Evolutionary conservation across 345 rosid species (phyloP).

Genomic region (Eucalyptus brandiana): DNA sequence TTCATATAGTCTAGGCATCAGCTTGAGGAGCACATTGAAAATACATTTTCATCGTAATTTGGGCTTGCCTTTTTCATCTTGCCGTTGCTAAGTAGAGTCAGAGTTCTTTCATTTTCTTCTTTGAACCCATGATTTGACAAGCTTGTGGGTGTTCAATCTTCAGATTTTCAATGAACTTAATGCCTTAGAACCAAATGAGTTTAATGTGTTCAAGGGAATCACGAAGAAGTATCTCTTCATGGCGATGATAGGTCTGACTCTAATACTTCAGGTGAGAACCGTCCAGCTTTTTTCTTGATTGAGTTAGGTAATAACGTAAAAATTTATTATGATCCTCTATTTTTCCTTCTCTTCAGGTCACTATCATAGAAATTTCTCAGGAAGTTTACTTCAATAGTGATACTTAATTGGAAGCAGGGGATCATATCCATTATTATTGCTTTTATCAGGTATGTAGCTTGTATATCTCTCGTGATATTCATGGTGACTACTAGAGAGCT

Average conservation of each 20-base stretch:
- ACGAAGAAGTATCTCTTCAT: conserved; percentile 59
- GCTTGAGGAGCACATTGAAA: too few relatives aligned
- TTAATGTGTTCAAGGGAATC: conserved; percentile 65
- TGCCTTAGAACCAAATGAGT: conserved; percentile 73
- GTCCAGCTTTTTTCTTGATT: not conserved
- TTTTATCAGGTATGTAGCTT: conserved; percentile 33
- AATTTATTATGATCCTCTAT: not conserved
- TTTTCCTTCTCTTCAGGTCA: conserved; percentile 14
- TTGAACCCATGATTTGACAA: not conserved
- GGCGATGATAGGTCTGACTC: conserved; percentile 66
- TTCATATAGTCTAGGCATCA: not conserved
- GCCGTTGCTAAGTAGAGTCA: not conserved
- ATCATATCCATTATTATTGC: conserved; percentile 47
- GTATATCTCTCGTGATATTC: not conserved
- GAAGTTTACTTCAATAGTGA: conserved; percentile 52
- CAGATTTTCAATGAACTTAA: conserved; percentile 93
- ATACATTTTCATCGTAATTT: not conserved
- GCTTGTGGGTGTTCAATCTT: not conserved
- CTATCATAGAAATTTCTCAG: conserved; percentile 69
- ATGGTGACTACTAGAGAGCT: too few relatives aligned
- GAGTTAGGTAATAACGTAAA: not conserved
- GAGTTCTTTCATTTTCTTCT: not conserved
- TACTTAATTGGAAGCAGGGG: conserved; percentile 76
- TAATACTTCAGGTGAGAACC: conserved; percentile 60
- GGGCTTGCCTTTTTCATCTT: not conserved